Base-by-base conservation (phyloP, 345 rosid species). In the Eucalyptus albens region DNA sequence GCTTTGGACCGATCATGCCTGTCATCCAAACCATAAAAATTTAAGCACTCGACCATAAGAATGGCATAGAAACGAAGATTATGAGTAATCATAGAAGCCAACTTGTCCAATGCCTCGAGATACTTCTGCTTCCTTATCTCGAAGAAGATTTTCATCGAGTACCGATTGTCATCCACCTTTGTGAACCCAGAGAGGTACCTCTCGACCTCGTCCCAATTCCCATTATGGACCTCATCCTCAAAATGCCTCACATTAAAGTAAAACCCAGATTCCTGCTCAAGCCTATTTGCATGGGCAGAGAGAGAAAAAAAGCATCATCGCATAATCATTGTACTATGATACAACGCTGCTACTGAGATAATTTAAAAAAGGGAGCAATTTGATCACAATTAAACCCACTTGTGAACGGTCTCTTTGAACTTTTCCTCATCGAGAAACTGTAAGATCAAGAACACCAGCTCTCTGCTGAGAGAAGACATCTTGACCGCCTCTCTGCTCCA, bases 101-200 rank as follows among this genome's bases (percentile, higher is more conserved):
- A 98, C 99, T 95, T 96, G 92, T 98, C 99, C 94, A 98, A 94
- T 11, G 99, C 99, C 95, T 98, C 99, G 1, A 98, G 99, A 92
- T 98, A 98, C 91, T 98, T 98, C 94, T 98, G 99, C 94, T 98
- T 98, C 94, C 99, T 95, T 89, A 98, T 98, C 96, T 98, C 99
- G 29, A 98, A 97, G 94, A 98, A 98, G 87, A 98, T 98, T 94
- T 97, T 98, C 99, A 97, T 98, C 2, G 99, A 98, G 92, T 97
- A 98, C 42, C 99, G 97, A 82, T 98, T 98, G 88, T 98, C 99
- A 59, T 98, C 99, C 83, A 97, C 99, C 93, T 98, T 98, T 4
- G 99, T 98, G 92, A 98, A 98, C 88, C 99, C 99, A 87, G 99
- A 98, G 31, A 98, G 98, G 92, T 98, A 98, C 89, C 92, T 98